phyloP scores from a whole-genome alignment of 1,284 basidiomycete genomes.

The Porogramme epimiltina region DNA sequence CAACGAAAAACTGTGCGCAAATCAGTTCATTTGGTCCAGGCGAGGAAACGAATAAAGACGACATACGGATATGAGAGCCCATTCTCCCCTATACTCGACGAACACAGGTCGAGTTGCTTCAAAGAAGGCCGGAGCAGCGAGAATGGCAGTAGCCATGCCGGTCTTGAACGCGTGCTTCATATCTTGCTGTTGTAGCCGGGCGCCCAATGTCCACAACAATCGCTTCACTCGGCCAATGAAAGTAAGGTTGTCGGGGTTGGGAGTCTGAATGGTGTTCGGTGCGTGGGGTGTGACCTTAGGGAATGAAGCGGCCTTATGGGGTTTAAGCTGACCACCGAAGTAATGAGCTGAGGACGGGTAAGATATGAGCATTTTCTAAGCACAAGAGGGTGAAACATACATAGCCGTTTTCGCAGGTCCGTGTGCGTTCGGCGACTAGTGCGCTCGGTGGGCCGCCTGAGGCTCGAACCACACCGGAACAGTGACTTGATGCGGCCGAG shows the following conservation, averaged over 20 bases:
- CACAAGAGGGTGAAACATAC: conserved; percentile 29
- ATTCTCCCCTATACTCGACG: conserved; percentile 84
- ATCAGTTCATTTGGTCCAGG: background rate
- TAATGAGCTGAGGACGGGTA: conserved; percentile 51
- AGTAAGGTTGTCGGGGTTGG: conserved; percentile 58
- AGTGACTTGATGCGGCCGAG: conserved; percentile 38
- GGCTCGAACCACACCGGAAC: background rate
- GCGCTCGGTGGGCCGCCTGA: conserved; percentile 2
- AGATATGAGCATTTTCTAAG: background rate
- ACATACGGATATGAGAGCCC: conserved; percentile 90
- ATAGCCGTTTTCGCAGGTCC: conserved; percentile 26
- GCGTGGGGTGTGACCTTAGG: conserved; percentile 84
- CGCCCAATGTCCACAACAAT: conserved; percentile 76
- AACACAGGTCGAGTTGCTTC: conserved; percentile 79
- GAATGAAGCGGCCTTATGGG: conserved; percentile 69
- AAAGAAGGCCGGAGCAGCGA: conserved; percentile 87
- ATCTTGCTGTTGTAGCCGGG: conserved; percentile 72
- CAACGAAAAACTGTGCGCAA: conserved; percentile 72
- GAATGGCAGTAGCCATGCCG: conserved; percentile 77
- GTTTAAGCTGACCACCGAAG: conserved; percentile 57
- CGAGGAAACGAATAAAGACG: background rate
- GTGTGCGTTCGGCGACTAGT: background rate
- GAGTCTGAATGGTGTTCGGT: conserved; percentile 84
- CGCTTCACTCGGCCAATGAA: conserved; percentile 65
- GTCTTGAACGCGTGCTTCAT: conserved; percentile 89